Base-by-base conservation (phyloP, 768 basidiomycete species). In the Vararia minispora region DNA sequence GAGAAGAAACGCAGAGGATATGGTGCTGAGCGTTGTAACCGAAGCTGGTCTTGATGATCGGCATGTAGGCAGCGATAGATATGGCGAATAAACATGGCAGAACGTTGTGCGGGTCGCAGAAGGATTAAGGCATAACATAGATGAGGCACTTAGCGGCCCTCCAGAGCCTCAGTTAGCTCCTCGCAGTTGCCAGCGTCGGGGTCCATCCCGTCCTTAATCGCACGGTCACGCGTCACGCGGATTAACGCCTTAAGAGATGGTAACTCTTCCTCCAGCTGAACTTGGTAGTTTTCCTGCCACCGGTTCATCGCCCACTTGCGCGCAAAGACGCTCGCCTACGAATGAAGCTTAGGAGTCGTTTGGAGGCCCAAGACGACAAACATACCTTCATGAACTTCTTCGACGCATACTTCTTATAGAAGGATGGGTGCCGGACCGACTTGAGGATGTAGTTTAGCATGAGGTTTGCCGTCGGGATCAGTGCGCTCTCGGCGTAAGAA, bases 361-460 rank as follows among this genome's bases (percentile, higher is more conserved):
- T 21, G 20, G 6, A 7, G 20, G 13, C 35, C 33, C 4, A 22
- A 6, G 17, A 16, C 6, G 4, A 28, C 44, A 11, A 0, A 56
- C 67, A 13, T 33, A 89, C 87, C 71, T 88, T 89, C 64, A 85
- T 65, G 61, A 76, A 88, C 35, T 74, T 81, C 61, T 82, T 88
- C 21, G 75, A 71, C 0, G 86, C 78, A 52, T 91, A 97, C 63
- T 97, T 95, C 63, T 82, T 83, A 65, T 73, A 78, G 55, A 95
- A 80, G 21, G 76, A 76, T 35, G 86, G 76, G 42, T 90, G 81
- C 33, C 66, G 68, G 35, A 80, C 55, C 3, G 80, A 73, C 49
- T 80, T 71, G 37, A 90, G 64, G 41, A 94, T 64, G 52, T 90
- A 92, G 58, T 88, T 84, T 49, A 95, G 54, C 84, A 95, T 90